Base-by-base conservation (phyloP, 805 yeast species). In the Candida lessepsii region DNA sequence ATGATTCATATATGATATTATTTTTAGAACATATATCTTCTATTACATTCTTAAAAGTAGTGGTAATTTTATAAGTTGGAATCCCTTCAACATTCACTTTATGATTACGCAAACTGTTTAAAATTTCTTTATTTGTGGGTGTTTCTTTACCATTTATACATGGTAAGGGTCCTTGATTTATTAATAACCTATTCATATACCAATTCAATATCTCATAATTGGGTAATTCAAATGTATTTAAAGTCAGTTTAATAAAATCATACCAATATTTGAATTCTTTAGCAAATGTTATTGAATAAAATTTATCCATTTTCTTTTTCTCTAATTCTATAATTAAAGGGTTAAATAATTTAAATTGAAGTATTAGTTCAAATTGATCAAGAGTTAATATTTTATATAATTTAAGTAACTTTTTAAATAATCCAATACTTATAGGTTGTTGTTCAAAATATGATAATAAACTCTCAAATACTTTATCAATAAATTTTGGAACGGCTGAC, bases 21-120 rank as follows among this genome's bases (percentile, higher is more conserved):
- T 76, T 59, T 2, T 63, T 59, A 18, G 67, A 53, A 50, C 96
- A 87, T 51, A 66, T 76, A 2, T 76, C 76, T 39, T 73, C 78
- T 2, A 86, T 76, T 14, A 87, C 81, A 39, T 85, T 87, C 39
- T 39, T 47, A 24, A 47, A 47, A 9, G 40, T 42, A 9, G 44
- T 64, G 21, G 60, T 49, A 1, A 78, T 58, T 30, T 63, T 65
- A 27, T 65, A 63, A 9, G 70, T 48, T 0, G 81, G 79, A 4
- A 73, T 61, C 4, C 73, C 70, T 42, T 50, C 52, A 36, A 51
- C 59, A 37, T 44, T 54, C 13, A 13, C 9, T 2, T 21, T 28
- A 10, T 25, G 5, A 4, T 5, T 3, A 9, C 16, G 16, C 5
- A 40, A 24, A 10, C 13, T 15, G 8, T 34, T 19, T 10, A 40